Conservation (phyloP, 2,329 filamentous ascomycete genomes). For the Fusarium cyanostomum region DNA sequence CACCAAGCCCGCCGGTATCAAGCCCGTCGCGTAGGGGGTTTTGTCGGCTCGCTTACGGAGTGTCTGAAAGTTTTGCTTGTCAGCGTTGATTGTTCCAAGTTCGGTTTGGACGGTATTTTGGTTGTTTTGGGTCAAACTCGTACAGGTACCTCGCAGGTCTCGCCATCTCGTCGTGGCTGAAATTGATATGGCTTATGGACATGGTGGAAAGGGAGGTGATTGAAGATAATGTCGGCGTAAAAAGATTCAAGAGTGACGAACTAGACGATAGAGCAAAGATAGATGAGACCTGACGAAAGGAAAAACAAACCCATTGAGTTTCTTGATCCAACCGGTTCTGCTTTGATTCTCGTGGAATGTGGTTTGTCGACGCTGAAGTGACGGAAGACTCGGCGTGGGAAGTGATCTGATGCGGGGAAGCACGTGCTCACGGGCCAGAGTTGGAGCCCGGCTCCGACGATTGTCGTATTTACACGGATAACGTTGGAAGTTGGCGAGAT, state of each 20-base stretch:
- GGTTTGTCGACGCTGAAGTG: not conserved
- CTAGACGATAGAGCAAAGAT: slow-evolving; percentile 30
- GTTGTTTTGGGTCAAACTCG: slow-evolving; percentile 12
- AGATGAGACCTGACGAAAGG: slow-evolving; percentile 29
- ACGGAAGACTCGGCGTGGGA: slow-evolving; percentile 18
- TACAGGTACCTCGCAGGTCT: slow-evolving; percentile 4
- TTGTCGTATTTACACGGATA: not conserved
- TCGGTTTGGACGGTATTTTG: slow-evolving; percentile 8
- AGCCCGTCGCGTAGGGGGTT: slow-evolving; percentile 24
- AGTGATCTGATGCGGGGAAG: slow-evolving; percentile 31
- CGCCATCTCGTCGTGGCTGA: not conserved
- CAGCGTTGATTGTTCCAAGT: slow-evolving; percentile 37
- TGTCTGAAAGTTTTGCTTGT: slow-evolving; percentile 12
- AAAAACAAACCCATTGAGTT: slow-evolving; percentile 19
- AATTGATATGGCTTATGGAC: slow-evolving; percentile 5
- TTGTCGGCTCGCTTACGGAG: slow-evolving; percentile 4
- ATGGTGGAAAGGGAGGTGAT: slow-evolving; percentile 1
- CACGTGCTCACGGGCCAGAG: slow-evolving; percentile 20
- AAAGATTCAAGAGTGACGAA: slow-evolving; percentile 23
- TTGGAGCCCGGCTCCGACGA: not conserved
- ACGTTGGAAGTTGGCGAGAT: not conserved
- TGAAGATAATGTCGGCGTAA: slow-evolving; percentile 20
- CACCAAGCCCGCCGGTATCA: slow-evolving; percentile 51
- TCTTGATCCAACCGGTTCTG: slow-evolving; percentile 3
- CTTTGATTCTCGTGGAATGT: slow-evolving; percentile 7